Evolutionary conservation across 345 rosid species (phyloP), one percentile per base, ranked within the genome.

Genomic region (Lepidium didymum): DNA sequence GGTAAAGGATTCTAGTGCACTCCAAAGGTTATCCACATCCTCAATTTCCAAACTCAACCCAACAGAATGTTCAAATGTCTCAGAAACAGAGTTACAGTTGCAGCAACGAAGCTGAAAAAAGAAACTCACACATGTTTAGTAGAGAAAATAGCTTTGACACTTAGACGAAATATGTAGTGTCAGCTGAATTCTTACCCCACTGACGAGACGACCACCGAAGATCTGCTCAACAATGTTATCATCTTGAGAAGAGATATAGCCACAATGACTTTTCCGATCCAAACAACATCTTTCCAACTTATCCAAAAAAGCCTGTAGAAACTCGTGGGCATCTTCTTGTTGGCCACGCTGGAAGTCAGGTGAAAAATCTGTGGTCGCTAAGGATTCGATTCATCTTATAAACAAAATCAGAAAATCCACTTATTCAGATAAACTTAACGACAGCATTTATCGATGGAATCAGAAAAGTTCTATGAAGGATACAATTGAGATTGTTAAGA

Each of bases 261-360:
- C 70, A 69, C 50, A 70, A 37, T 8, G 46, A 51, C 56, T 61
- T 64, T 40, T 62, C 15, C 75, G 71, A 61, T 84, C 72, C 56
- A 83, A 60, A 81, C 85, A 84, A 34, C 93, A 82, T 34, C 72
- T 74, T 72, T 88, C 92, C 15, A 91, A 81, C 75, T 79, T 85
- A 70, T 88, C 91, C 67, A 91, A 74, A 70, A 91, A 72, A 45
- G 88, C 84, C 12, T 86, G 93, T 33, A 88, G 86, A 67, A 86
- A 88, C 75, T 91, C 97, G 54, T 91, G 97, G 7, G 97, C 97
- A 67, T 91, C 97, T 77, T 91, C 91, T 81, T 88, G 97, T 56
- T 85, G 91, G 44, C 75, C 70, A 71, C 78, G 77, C 41, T 18
- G 72, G 64, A 90, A 90, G 75, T 57, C 64, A 19, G 89, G 69